These are phyloP conservation scores for Larix kaempferi DNA, from an alignment of 75 land plant species.

Conservation along the genomic window DNA sequence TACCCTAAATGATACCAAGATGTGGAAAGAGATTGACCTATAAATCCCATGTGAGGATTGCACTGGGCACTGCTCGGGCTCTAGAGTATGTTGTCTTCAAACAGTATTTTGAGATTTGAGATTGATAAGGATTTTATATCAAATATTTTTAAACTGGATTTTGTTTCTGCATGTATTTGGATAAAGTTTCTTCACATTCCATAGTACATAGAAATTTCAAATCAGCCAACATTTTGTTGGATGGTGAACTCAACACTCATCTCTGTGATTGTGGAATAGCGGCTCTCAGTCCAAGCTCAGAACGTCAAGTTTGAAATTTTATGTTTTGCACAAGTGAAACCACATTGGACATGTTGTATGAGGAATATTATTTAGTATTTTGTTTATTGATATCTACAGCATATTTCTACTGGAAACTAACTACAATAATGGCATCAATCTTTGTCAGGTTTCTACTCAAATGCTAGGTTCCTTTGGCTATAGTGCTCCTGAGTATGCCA, in stretches of 20 bases:
- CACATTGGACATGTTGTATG: neutral
- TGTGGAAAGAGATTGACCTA: slow-evolving; percentile 58
- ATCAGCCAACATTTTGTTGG: slow-evolving; percentile 90
- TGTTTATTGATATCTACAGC: neutral
- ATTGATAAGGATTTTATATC: slow-evolving; percentile 12
- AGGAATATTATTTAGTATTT: neutral
- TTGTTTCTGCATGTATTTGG: slow-evolving; percentile 70
- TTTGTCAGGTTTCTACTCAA: slow-evolving; percentile 57
- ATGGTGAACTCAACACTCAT: slow-evolving; percentile 87
- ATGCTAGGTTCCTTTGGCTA: slow-evolving; percentile 83
- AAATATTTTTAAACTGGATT: slow-evolving; percentile 16
- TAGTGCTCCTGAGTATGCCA: slow-evolving; percentile 88
- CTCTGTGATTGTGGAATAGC: slow-evolving; percentile 93
- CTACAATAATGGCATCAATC: neutral
- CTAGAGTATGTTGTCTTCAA: slow-evolving; percentile 65
- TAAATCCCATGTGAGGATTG: slow-evolving; percentile 85
- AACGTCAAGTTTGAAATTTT: slow-evolving; percentile 58
- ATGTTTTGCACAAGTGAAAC: neutral
- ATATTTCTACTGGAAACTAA: neutral
- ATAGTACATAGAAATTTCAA: slow-evolving; percentile 93
- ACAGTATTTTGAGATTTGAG: neutral
- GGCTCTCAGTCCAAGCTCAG: slow-evolving; percentile 69
- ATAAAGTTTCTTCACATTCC: slow-evolving; percentile 87
- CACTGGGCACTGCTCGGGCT: slow-evolving; percentile 90
- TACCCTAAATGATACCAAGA: no score